Base-by-base conservation (phyloP, 2,329 filamentous ascomycete species). In the Dothistroma pini region DNA sequence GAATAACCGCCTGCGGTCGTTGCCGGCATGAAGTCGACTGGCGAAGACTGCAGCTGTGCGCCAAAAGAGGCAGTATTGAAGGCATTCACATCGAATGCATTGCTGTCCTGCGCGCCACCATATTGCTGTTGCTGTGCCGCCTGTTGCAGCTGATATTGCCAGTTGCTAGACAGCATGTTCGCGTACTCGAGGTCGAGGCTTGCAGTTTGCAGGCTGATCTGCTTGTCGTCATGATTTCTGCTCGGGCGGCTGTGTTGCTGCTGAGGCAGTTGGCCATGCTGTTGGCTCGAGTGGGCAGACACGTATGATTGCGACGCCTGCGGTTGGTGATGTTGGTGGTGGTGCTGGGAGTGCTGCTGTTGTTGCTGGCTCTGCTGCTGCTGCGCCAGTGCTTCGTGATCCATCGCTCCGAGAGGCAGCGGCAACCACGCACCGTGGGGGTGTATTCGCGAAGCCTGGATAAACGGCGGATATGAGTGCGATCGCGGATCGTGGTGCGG, bases 21-120 rank as follows among this genome's bases (percentile, higher is more conserved):
- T 8, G 65, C 61, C 59, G 79, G 78, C 72, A 81, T 75, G 69
- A 79, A 80, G 58, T 81, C 78, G 55, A 80, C 74, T 5, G 79
- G 78, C 60, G 79, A 81, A 1, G 75, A 70, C 63, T 80, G 77
- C 56, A 81, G 67, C 48, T 75, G 75, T 19, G 69, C 73, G 57
- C 72, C 75, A 61, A 76, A 81, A 4, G 74, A 70, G 12, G 69
- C 61, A 8, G 74, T 66, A 57, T 70, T 71, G 69, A 76, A 79
- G 61, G 74, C 69, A 47, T 68, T 68, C 59, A 75, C 65, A 60
- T 72, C 68, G 70, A 76, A 72, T 56, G 67, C 68, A 64, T 71
- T 71, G 57, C 71, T 63, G 38, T 73, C 70, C 60, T 72, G 72
- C 48, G 65, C 58, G 32, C 41, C 56, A 34, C 60, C 63, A 6